Evolutionary conservation across 148 eudicot genomes (phyloP).

Genomic region (Agrostemma githago): DNA sequence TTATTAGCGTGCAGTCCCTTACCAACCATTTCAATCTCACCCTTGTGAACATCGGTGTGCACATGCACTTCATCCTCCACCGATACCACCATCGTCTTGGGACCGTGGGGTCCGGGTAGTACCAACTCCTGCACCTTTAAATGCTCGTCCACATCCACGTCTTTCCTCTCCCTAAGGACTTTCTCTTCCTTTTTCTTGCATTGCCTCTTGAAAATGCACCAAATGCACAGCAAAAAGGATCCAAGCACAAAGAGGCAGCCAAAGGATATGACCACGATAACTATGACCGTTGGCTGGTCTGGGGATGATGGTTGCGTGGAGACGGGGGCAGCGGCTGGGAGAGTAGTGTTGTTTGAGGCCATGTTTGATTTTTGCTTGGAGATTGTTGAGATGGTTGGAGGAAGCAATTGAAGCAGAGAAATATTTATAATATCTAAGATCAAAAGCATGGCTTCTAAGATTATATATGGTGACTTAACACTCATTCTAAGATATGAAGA

Average conservation of each 20-base stretch:
- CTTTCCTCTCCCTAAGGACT: constrained; percentile 21
- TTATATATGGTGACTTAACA: constrained; percentile 27
- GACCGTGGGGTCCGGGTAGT: constrained; percentile 31
- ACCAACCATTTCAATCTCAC: constrained; percentile 23
- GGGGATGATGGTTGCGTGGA: constrained; percentile 21
- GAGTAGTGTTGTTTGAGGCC: constrained; percentile 13
- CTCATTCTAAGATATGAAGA: constrained; percentile 28
- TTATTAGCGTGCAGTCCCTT: constrained; percentile 13
- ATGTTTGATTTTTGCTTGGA: background rate
- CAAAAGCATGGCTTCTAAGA: constrained; percentile 33
- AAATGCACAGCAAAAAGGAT: constrained; percentile 22
- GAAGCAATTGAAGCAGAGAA: background rate
- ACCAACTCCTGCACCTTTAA: constrained; percentile 33
- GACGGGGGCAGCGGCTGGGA: constrained; percentile 1
- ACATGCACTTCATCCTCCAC: constrained; percentile 33
- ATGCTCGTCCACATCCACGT: constrained; percentile 33
- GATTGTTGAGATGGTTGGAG: background rate
- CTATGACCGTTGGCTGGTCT: constrained; percentile 24
- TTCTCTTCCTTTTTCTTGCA: constrained; percentile 23
- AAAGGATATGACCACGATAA: constrained; percentile 28
- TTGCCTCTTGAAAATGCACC: constrained; percentile 21
- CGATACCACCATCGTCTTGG: constrained; percentile 18
- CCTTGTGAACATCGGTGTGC: constrained; percentile 22
- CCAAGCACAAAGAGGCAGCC: constrained; percentile 27
- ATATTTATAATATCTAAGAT: constrained; percentile 16